Percentiles rank a stretch among this genome's conserved stretches.
Evolutionary conservation across 192 early-diverging fungal species (phyloP).

Genomic region (Dimargaris cristalligena): DNA sequence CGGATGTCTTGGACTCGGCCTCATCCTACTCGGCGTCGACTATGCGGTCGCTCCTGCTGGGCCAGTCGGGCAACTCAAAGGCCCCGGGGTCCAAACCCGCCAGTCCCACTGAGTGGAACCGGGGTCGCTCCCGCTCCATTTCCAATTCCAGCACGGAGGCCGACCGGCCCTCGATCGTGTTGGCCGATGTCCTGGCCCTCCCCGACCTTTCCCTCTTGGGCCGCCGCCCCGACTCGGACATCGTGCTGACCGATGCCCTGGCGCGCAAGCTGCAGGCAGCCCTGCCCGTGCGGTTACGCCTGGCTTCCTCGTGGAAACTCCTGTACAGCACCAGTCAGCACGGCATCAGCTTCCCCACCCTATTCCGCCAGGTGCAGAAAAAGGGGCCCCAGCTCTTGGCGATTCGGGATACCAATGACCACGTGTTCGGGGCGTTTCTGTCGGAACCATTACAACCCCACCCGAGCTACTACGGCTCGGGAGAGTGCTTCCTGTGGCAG

Average conservation of each 20-base stretch:
- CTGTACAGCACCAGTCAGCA: conserved; percentile 88
- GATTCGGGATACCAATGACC: conserved; percentile 40
- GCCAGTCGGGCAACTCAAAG: background rate
- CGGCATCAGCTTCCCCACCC: conserved; percentile 73
- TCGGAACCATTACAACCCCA: conserved; percentile 44
- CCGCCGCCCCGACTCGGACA: conserved; percentile 9
- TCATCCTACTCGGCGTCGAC: background rate
- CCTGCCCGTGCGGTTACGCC: conserved; percentile 59
- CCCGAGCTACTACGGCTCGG: conserved; percentile 62
- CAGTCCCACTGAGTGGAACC: too few relatives aligned
- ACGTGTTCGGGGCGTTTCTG: conserved; percentile 69
- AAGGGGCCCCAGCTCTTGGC: conserved; percentile 53
- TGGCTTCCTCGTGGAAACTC: conserved; percentile 61
- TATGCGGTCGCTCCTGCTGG: conserved; percentile 6
- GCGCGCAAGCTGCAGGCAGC: conserved; percentile 45
- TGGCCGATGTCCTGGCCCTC: background rate
- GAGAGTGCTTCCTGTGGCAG: conserved; percentile 42
- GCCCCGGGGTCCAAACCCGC: too few relatives aligned
- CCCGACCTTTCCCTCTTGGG: conserved; percentile 4
- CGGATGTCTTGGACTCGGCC: background rate
- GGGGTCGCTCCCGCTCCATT: too few relatives aligned
- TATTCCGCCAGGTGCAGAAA: conserved; percentile 43
- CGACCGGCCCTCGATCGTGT: background rate
- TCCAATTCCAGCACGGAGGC: too few relatives aligned
- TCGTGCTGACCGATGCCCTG: background rate